phyloP scores from a whole-genome alignment of 2,329 filamentous ascomycete genomes.

The Calonectria multiphialidica region DNA sequence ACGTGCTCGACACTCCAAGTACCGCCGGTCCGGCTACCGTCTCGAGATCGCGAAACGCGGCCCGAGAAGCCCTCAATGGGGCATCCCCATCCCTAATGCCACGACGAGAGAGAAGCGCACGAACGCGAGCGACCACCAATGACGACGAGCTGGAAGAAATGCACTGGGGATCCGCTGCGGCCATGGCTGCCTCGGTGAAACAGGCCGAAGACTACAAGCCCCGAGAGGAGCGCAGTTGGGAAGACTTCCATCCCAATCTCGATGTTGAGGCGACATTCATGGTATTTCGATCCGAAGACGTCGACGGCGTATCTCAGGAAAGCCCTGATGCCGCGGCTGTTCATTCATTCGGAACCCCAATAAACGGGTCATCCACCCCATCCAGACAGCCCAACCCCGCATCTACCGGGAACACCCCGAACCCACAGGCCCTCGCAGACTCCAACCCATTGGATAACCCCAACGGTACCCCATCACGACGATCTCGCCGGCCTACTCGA shows the following conservation, averaged over 20 bases:
- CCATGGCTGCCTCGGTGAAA: constrained; percentile 86
- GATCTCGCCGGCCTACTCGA: constrained; percentile 59
- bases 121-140: constrained; percentile 65
- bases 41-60: constrained; percentile 64
- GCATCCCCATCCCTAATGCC: constrained; percentile 58
- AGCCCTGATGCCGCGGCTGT: constrained; percentile 52
- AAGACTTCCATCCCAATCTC: constrained; percentile 96
- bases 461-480: constrained; percentile 49
- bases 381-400: constrained; percentile 58
- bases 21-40: constrained; percentile 54
- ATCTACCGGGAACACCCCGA: constrained; percentile 58
- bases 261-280: constrained; percentile 87
- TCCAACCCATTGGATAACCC: constrained; percentile 47
- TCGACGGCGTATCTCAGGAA: constrained; percentile 76
- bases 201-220: constrained; percentile 98
- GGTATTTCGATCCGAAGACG: constrained; percentile 84
- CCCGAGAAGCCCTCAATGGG: constrained; percentile 57
- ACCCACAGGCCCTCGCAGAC: constrained; percentile 48
- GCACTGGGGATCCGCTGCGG: constrained; percentile 88
- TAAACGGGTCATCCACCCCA: constrained; percentile 60
- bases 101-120: constrained; percentile 68
- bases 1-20: constrained; percentile 71
- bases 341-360: constrained; percentile 44
- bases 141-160: constrained; percentile 70
- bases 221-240: constrained; percentile 95